Evolutionary conservation across 2,329 filamentous ascomycete species (phyloP), one percentile per base, ranked within the genome.

Genomic region (Aspergillus melleus): DNA sequence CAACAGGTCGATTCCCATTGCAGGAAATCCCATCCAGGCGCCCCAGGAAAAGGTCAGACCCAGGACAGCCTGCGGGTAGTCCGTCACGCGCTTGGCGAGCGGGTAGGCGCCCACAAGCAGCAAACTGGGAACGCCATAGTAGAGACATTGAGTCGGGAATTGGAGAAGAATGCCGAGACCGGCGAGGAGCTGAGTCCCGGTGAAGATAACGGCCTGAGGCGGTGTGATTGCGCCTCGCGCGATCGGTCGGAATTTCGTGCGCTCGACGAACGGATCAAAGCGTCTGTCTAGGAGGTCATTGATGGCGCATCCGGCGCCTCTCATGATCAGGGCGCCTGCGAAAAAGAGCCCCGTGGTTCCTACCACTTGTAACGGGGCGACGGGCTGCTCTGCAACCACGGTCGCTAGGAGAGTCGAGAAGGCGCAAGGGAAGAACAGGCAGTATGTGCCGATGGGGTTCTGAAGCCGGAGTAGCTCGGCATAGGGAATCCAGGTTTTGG

Each of bases 271-370:
- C 3, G 81, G 79, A 64, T 86, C 84, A 54, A 84, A 73, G 49
- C 83, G 80, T 52, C 80, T 77, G 64, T 86, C 84, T 70, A 82
- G 78, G 36, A 80, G 77, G 65, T 86, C 84, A 66, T 86, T 86
- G 73, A 84, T 85, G 0, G 82, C 77, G 66, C 84, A 86, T 4
- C 80, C 76, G 20, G 78, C 78, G 26, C 81, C 79, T 54, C 83
- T 78, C 73, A 84, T 77, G 54, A 85, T 75, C 62, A 84, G 68
- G 16, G 79, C 79, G 46, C 77, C 75, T 14, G 70, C 74, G 64
- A 76, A 79, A 63, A 77, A 79, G 26, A 76, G 72, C 22, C 69
- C 77, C 46, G 69, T 70, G 44, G 74, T 75, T 52, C 72, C 76
- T 60, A 74, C 52, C 8, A 80, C 70, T 51, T 79, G 74, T 29